A percentile compares a stretch with the other conserved stretches of the same genome.
Evolutionary conservation across 2,329 filamentous ascomycete species (phyloP).

Genomic region (Hypoxylon sp.): DNA sequence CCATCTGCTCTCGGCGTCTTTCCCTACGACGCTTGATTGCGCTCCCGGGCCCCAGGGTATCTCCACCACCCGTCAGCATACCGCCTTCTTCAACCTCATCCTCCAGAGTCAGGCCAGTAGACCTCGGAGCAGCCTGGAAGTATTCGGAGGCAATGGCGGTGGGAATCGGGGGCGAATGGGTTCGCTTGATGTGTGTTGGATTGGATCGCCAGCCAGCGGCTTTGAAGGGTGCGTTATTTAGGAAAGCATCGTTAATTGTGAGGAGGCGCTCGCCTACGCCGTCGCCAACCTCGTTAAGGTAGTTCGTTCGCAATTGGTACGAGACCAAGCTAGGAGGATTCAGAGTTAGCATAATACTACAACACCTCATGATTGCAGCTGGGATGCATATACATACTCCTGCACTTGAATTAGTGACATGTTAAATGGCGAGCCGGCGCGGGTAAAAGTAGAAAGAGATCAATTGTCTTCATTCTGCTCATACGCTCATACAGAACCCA

Average conservation of each 20-base stretch:
- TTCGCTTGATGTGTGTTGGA: conserved; percentile 80
- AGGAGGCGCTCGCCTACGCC: conserved; percentile 87
- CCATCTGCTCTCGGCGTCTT: conserved; percentile 76
- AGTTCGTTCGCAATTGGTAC: conserved; percentile 84
- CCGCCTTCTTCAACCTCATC: conserved; percentile 79
- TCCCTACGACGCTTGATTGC: conserved; percentile 73
- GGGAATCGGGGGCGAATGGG: conserved; percentile 86
- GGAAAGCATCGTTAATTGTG: conserved; percentile 80
- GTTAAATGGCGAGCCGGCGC: conserved; percentile 20
- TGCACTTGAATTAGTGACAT: conserved; percentile 51
- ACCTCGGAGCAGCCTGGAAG: conserved; percentile 76
- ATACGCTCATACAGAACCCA: conserved; percentile 28
- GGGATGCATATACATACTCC: conserved; percentile 42
- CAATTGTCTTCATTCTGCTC: conserved; percentile 30
- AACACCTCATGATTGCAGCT: background rate
- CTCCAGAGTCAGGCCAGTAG: conserved; percentile 72
- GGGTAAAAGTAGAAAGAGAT: conserved; percentile 7
- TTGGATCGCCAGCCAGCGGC: conserved; percentile 83
- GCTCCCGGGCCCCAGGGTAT: conserved; percentile 75
- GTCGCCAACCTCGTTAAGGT: conserved; percentile 83
- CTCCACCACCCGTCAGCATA: conserved; percentile 75
- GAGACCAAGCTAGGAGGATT: conserved; percentile 74
- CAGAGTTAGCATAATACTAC: conserved; percentile 35
- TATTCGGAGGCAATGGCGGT: conserved; percentile 86
- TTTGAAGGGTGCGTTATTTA: conserved; percentile 85